Percentiles rank a stretch among this genome's conserved stretches.
phyloP scores from a whole-genome alignment of 2,329 filamentous ascomycete genomes.

The Alternaria gansuensis region DNA sequence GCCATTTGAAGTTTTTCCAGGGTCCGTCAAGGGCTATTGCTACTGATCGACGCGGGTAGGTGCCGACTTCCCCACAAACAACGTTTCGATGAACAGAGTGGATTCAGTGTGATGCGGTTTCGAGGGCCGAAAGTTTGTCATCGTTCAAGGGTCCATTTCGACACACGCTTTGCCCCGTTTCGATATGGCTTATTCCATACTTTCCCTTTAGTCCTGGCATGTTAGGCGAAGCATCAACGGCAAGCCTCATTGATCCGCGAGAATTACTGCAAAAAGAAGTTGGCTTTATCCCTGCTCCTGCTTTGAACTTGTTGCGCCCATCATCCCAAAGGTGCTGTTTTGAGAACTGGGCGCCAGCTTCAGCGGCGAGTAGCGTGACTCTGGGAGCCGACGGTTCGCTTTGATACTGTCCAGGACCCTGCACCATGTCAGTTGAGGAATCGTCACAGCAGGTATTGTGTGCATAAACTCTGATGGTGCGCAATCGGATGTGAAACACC shows the following conservation, averaged over 20 bases:
- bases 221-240: background rate
- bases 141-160: slow-evolving; percentile 1
- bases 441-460: background rate
- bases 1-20: slow-evolving; percentile 4
- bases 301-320: slow-evolving; percentile 17
- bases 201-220: background rate
- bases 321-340: slow-evolving; percentile 35
- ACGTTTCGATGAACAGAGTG: slow-evolving; percentile 1
- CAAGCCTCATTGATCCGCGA: slow-evolving; percentile 1
- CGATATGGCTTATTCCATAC: background rate
- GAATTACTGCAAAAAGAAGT: background rate
- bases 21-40: background rate
- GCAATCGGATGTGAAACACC: slow-evolving; percentile 3
- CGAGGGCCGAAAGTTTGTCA: slow-evolving; percentile 1
- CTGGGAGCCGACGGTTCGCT: slow-evolving; percentile 75
- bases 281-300: slow-evolving; percentile 21
- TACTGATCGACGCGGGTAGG: background rate
- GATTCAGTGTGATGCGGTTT: slow-evolving; percentile 2
- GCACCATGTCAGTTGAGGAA: slow-evolving; percentile 28
- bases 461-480: slow-evolving; percentile 8
- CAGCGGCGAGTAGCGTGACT: slow-evolving; percentile 70
- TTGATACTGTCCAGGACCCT: slow-evolving; percentile 87
- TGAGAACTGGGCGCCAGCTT: slow-evolving; percentile 42
- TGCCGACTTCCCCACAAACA: slow-evolving; percentile 6
- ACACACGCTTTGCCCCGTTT: background rate